These are phyloP conservation scores for Scedosporium aurantiacum DNA, from an alignment of 2,329 filamentous ascomycete species.

Conservation along the genomic window DNA sequence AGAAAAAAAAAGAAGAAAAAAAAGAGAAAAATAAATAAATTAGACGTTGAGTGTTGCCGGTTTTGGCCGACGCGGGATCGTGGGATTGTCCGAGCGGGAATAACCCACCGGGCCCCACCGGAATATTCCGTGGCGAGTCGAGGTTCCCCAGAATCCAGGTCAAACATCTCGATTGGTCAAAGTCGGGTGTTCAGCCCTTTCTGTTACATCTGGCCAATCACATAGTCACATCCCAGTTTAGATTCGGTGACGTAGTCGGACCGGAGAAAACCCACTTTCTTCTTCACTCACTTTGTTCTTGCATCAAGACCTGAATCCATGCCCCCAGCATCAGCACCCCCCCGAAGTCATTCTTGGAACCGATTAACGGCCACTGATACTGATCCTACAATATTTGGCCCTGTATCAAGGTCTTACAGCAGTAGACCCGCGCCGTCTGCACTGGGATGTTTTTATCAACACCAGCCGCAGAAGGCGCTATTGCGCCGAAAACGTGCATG, in stretches of 20 bases:
- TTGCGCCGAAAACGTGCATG: neutral
- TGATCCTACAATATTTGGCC: neutral
- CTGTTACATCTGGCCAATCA: neutral
- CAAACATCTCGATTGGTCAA: neutral
- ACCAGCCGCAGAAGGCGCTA: neutral
- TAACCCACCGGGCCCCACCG: constrained; percentile 2
- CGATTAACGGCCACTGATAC: too few relatives aligned
- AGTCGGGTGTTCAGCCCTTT: neutral
- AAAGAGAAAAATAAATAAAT: too few relatives aligned
- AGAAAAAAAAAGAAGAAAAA: too few relatives aligned
- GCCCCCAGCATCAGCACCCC: neutral
- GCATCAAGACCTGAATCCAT: neutral
- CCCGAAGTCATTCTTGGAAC: too few relatives aligned
- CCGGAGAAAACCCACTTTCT: constrained; percentile 6
- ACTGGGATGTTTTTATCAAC: neutral
- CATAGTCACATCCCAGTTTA: neutral
- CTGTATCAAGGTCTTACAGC: neutral
- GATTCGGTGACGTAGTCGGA: neutral
- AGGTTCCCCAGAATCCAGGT: neutral
- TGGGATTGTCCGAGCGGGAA: neutral
- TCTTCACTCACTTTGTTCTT: neutral
- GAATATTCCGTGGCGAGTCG: neutral
- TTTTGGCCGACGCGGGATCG: too few relatives aligned
- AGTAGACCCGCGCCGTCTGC: too few relatives aligned
- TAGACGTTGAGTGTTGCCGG: too few relatives aligned